These are phyloP conservation scores for Panicum miliaceum DNA, from an alignment of 176 grass and related monocot species.

Conservation along the genomic window DNA sequence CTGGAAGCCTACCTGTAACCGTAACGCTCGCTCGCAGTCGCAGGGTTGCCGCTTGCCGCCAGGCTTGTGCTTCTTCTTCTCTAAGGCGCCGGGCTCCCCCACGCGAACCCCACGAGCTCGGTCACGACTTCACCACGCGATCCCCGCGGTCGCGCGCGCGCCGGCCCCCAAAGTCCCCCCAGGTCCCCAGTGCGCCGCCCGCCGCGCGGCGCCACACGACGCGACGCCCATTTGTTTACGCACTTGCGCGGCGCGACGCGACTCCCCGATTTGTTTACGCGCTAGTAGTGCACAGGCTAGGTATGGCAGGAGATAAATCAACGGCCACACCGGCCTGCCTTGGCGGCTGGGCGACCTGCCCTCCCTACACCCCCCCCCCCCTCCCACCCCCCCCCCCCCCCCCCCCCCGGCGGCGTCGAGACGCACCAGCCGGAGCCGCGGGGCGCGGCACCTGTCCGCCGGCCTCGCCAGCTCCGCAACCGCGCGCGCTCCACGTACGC, in stretches of 20 bases:
- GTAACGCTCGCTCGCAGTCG: too few species aligned
- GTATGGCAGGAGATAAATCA: neutral
- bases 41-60: too few species aligned
- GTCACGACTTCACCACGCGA: neutral
- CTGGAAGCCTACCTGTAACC: too few species aligned
- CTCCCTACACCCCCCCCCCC: too few species aligned
- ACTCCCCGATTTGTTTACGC: constrained; percentile 16
- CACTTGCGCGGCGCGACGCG: neutral
- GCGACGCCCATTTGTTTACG: too few species aligned
- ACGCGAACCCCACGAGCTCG: neutral
- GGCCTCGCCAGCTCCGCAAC: constrained; percentile 32
- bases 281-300: neutral
- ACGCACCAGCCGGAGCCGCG: neutral
- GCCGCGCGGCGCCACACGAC: neutral
- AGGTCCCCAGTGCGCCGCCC: too few species aligned
- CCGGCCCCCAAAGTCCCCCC: neutral
- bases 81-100: neutral
- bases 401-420: neutral
- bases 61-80: neutral
- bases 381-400: too few species aligned
- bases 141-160: neutral
- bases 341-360: too few species aligned
- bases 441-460: constrained; percentile 1
- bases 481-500: constrained; percentile 17
- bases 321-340: constrained; percentile 9